Evolutionary conservation across 768 basidiomycete genomes (phyloP).

Genomic region (Boletus edulis): DNA sequence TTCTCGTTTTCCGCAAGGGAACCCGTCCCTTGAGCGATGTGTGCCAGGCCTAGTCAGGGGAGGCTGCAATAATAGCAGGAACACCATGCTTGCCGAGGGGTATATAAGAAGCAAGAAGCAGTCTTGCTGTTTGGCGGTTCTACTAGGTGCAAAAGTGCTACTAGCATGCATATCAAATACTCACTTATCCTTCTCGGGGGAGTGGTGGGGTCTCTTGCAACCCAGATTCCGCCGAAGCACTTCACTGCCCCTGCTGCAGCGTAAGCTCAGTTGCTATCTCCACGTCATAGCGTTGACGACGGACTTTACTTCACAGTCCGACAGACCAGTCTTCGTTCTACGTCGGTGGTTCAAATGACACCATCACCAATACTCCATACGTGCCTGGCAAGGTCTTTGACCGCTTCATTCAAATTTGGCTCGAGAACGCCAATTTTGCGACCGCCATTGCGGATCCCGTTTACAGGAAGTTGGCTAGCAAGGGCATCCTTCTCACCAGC

Average conservation of each 20-base stretch:
- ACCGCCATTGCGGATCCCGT: background rate
- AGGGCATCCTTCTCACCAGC: slow-evolving; percentile 48
- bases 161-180: slow-evolving; percentile 3
- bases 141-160: no score
- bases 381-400: slow-evolving; percentile 45
- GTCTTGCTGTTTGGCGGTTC: no score
- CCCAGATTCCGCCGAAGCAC: slow-evolving; percentile 9
- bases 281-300: background rate
- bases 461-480: slow-evolving; percentile 39
- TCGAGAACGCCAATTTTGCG: slow-evolving; percentile 57
- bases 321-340: slow-evolving; percentile 37
- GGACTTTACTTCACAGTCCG: slow-evolving; percentile 13
- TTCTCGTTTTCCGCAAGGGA: no score
- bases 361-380: slow-evolving; percentile 36
- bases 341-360: slow-evolving; percentile 39
- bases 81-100: no score
- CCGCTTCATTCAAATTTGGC: slow-evolving; percentile 53
- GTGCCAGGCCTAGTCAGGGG: no score
- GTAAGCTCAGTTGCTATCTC: slow-evolving; percentile 10
- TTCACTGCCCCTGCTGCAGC: slow-evolving; percentile 29
- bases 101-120: no score
- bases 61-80: no score
- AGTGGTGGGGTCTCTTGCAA: slow-evolving; percentile 12
- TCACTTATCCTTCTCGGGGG: slow-evolving; percentile 11
- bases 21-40: no score